phyloP scores from a whole-genome alignment of 176 grass and related monocot genomes.

The Carex littledalei region DNA sequence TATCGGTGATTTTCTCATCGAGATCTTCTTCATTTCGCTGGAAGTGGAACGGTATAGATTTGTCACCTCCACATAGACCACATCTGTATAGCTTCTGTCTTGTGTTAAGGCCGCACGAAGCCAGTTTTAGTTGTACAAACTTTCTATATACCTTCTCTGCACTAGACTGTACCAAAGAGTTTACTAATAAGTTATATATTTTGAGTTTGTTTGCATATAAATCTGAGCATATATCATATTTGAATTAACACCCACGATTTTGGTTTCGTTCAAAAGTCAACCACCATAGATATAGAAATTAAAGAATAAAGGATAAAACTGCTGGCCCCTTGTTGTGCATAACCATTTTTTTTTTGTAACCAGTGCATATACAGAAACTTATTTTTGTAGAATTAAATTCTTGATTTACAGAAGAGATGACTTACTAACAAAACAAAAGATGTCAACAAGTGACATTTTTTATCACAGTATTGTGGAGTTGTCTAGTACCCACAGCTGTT shows the following conservation, averaged over 20 bases:
- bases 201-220: background rate
- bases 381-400: background rate
- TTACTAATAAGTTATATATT: background rate
- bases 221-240: background rate
- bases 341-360: background rate
- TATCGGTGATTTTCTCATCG: conserved; percentile 34
- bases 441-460: background rate
- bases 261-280: background rate
- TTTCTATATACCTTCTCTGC: conserved; percentile 67
- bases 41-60: conserved; percentile 46
- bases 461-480: background rate
- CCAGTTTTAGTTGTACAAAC: conserved; percentile 55
- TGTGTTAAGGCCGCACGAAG: conserved; percentile 34
- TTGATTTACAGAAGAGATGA: background rate
- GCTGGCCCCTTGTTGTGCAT: background rate
- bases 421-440: background rate
- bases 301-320: background rate
- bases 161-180: conserved; percentile 48
- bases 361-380: background rate
- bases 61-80: conserved; percentile 64
- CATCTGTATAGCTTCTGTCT: conserved; percentile 58
- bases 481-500: background rate
- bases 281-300: background rate
- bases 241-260: background rate
- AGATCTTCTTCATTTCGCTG: conserved; percentile 50